Evolutionary conservation across 768 basidiomycete genomes (phyloP).

Genomic region (Boletus sp.): DNA sequence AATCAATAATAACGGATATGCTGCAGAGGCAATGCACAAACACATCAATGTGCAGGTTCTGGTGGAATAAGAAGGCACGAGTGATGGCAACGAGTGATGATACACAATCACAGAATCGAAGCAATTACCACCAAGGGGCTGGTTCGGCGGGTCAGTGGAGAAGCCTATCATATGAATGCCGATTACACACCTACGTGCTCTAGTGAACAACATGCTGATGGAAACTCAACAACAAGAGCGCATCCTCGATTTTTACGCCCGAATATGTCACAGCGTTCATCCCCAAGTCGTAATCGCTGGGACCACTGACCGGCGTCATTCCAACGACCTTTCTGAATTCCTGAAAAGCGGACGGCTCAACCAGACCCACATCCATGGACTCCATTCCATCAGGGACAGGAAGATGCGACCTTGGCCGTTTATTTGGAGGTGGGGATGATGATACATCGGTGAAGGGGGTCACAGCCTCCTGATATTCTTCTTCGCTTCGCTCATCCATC

Average conservation of each 20-base stretch:
- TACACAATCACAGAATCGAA: slow-evolving; percentile 21
- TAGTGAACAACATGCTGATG: slow-evolving; percentile 63
- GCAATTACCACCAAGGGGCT: slow-evolving; percentile 14
- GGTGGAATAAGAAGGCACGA: slow-evolving; percentile 10
- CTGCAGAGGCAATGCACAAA: slow-evolving; percentile 17
- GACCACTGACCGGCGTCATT: slow-evolving; percentile 18
- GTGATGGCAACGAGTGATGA: slow-evolving; percentile 13
- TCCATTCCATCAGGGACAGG: slow-evolving; percentile 31
- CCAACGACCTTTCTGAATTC: slow-evolving; percentile 48
- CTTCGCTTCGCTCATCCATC: slow-evolving; percentile 54
- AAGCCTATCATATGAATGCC: not conserved
- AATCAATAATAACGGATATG: slow-evolving; percentile 38
- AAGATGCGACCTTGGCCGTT: slow-evolving; percentile 29
- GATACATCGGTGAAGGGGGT: slow-evolving; percentile 64
- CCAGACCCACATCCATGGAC: slow-evolving; percentile 35
- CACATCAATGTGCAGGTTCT: slow-evolving; percentile 7
- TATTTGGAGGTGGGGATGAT: slow-evolving; percentile 37
- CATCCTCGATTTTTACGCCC: slow-evolving; percentile 72
- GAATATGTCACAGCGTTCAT: slow-evolving; percentile 36
- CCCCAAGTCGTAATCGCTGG: slow-evolving; percentile 28
- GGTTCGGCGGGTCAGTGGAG: slow-evolving; percentile 11
- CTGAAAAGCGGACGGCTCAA: slow-evolving; percentile 43
- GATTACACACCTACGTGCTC: slow-evolving; percentile 26
- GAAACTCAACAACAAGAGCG: slow-evolving; percentile 70
- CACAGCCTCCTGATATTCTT: slow-evolving; percentile 72